Evolutionary conservation across 768 basidiomycete genomes (phyloP).

Genomic region (Xanthoconium purpureum): DNA sequence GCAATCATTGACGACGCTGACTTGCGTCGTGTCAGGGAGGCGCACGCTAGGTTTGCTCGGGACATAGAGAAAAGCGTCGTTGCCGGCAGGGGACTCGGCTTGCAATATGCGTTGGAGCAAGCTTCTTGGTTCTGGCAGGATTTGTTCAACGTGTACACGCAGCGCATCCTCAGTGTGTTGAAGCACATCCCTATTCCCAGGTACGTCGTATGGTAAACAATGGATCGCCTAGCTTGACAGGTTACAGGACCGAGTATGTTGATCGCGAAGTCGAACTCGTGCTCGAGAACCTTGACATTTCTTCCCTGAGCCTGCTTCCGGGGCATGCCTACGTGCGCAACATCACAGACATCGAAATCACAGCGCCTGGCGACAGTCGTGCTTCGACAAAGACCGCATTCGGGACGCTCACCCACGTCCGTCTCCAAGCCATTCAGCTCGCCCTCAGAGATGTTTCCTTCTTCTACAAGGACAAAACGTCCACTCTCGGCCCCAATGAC

Average conservation of each 20-base stretch:
- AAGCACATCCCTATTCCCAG: slow-evolving; percentile 69
- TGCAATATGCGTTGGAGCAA: slow-evolving; percentile 56
- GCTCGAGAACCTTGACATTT: slow-evolving; percentile 70
- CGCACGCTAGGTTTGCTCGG: slow-evolving; percentile 46
- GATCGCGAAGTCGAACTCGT: slow-evolving; percentile 69
- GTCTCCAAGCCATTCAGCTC: slow-evolving; percentile 63
- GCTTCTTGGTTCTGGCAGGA: slow-evolving; percentile 81
- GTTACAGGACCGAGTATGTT: slow-evolving; percentile 62
- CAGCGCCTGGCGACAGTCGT: slow-evolving; percentile 35
- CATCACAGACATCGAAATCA: slow-evolving; percentile 61
- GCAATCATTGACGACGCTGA: slow-evolving; percentile 51
- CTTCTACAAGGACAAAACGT: slow-evolving; percentile 64
- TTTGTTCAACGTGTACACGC: slow-evolving; percentile 75
- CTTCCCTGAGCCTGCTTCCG: slow-evolving; percentile 62
- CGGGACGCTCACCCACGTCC: slow-evolving; percentile 64
- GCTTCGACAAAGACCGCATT: slow-evolving; percentile 44
- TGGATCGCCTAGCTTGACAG: neutral
- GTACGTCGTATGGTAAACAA: slow-evolving; percentile 31
- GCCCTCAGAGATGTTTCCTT: slow-evolving; percentile 65
- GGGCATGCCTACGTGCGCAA: slow-evolving; percentile 72
- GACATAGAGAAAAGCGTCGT: slow-evolving; percentile 46
- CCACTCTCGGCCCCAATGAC: slow-evolving; percentile 50
- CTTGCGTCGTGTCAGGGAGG: slow-evolving; percentile 42
- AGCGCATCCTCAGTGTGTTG: slow-evolving; percentile 49
- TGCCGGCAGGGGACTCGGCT: slow-evolving; percentile 37